Percentiles rank a stretch among this genome's conserved stretches.
phyloP scores from a whole-genome alignment of 805 yeast genomes.

The Candida incommunis region DNA sequence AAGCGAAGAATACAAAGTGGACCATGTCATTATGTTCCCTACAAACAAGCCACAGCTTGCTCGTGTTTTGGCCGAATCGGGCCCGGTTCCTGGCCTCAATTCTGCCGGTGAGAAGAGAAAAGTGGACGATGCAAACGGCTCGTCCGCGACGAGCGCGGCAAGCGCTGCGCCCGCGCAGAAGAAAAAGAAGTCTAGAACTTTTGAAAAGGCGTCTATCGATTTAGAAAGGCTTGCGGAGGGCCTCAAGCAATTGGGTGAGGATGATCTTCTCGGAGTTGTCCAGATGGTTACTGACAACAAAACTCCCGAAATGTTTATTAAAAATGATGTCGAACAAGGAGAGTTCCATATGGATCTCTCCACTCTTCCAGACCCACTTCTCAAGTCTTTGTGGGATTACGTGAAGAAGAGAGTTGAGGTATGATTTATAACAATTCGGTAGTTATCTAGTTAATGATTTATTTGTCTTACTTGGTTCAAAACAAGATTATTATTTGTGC shows the following conservation, averaged over 20 bases:
- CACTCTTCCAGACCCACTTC: constrained; percentile 79
- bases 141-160: constrained; percentile 11
- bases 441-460: too few relatives aligned
- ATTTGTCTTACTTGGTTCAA: too few relatives aligned
- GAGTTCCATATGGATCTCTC: constrained; percentile 93
- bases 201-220: constrained; percentile 51
- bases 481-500: too few relatives aligned
- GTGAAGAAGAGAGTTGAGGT: constrained; percentile 49
- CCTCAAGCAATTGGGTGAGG: constrained; percentile 76
- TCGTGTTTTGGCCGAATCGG: constrained; percentile 63
- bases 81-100: constrained; percentile 51
- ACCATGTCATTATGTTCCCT: constrained; percentile 67
- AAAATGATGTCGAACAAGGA: constrained; percentile 91
- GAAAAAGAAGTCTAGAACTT: constrained; percentile 25
- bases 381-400: constrained; percentile 90
- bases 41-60: constrained; percentile 58
- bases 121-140: constrained; percentile 14
- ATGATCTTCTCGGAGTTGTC: constrained; percentile 84
- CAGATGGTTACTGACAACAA: constrained; percentile 96
- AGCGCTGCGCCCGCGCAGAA: constrained; percentile 3
- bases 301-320: constrained; percentile 88
- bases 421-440: too few relatives aligned
- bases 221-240: constrained; percentile 85
- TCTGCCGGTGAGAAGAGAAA: constrained; percentile 15
- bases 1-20: constrained; percentile 61